A percentile compares a stretch with the other conserved stretches of the same genome.
These are phyloP conservation scores for Hypoxylon crocopeplum DNA, from an alignment of 495 filamentous ascomycete species.

Conservation along the genomic window DNA sequence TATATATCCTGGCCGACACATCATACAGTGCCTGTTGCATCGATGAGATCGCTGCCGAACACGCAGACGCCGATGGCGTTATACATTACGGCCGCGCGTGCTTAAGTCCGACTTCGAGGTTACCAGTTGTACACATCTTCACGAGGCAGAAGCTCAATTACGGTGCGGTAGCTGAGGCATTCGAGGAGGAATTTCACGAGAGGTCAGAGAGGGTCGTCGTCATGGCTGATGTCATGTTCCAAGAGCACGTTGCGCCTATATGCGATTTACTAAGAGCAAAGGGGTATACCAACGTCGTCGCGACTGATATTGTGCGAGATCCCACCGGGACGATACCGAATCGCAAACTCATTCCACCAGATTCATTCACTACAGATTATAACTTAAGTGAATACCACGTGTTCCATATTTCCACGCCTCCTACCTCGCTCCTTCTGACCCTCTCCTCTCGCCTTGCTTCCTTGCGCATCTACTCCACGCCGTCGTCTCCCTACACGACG, in stretches of 20 bases:
- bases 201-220: conserved; percentile 71
- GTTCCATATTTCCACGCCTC: conserved; percentile 90
- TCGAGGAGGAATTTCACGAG: conserved; percentile 72
- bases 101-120: conserved; percentile 83
- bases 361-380: conserved; percentile 10
- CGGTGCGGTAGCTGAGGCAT: conserved; percentile 62
- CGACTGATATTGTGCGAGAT: conserved; percentile 76
- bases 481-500: conserved; percentile 53
- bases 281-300: conserved; percentile 74
- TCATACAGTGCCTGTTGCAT: conserved; percentile 98
- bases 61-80: conserved; percentile 87
- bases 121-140: conserved; percentile 94
- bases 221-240: conserved; percentile 89
- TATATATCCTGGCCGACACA: conserved; percentile 93
- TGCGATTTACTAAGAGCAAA: conserved; percentile 34
- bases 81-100: conserved; percentile 96
- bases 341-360: conserved; percentile 53
- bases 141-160: conserved; percentile 71
- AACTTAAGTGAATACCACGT: conserved; percentile 73
- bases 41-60: conserved; percentile 95
- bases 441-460: conserved; percentile 80
- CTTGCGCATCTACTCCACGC: conserved; percentile 78
- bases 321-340: conserved; percentile 88
- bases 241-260: conserved; percentile 65
- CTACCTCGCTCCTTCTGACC: conserved; percentile 82